Percentiles rank a stretch among this genome's conserved stretches.
These are phyloP conservation scores for Corymbia calophylla DNA, from an alignment of 441 rosid species.

Conservation along the genomic window DNA sequence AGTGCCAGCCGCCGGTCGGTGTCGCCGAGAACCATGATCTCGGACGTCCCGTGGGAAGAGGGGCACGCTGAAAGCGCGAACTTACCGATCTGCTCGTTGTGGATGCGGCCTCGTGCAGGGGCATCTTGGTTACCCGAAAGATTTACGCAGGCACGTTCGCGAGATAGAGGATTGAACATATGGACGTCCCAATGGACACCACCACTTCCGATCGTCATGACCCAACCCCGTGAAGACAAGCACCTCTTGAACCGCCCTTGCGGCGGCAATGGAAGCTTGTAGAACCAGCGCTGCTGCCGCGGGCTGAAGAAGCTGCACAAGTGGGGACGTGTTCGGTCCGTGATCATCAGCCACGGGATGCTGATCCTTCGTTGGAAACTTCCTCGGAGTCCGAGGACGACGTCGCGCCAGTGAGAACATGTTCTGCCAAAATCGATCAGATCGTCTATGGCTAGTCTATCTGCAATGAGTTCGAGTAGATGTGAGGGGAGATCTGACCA, in stretches of 20 bases:
- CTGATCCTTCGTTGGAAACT: neutral
- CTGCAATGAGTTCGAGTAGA: neutral
- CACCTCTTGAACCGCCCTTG: neutral
- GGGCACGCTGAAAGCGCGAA: neutral
- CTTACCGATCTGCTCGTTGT: neutral
- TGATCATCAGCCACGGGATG: neutral
- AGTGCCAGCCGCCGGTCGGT: neutral
- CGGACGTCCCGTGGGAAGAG: neutral
- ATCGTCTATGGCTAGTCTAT: neutral
- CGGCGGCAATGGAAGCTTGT: neutral
- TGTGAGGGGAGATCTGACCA: neutral
- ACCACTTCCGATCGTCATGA: neutral
- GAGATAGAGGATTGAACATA: neutral
- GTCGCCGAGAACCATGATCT: neutral
- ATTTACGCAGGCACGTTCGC: rapidly evolving
- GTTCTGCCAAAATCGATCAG: neutral
- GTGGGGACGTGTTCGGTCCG: neutral
- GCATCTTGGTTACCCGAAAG: neutral
- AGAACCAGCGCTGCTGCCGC: neutral
- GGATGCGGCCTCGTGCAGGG: neutral
- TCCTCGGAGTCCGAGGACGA: neutral
- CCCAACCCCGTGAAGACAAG: neutral
- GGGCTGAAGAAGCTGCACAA: neutral
- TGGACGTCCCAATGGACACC: neutral
- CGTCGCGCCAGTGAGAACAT: neutral